Conservation (phyloP, 1,139 yeast genomes). For the Petasospora fabianii region DNA sequence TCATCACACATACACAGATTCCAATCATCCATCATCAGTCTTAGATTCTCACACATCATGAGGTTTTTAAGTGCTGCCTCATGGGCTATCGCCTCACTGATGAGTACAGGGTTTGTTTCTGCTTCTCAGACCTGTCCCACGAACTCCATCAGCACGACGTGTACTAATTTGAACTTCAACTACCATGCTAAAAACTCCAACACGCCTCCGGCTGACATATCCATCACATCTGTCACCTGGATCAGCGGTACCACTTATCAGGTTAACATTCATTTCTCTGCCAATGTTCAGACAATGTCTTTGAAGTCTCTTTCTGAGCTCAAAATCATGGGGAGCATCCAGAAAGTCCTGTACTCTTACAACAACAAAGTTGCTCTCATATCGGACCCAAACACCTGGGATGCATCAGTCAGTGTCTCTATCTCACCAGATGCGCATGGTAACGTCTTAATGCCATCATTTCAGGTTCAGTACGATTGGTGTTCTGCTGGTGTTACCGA, state of each 20-base stretch:
- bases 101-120: neutral
- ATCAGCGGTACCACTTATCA: conserved; percentile 17
- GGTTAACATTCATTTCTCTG: conserved; percentile 29
- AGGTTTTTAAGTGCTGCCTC: neutral
- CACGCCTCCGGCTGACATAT: conserved; percentile 22
- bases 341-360: conserved; percentile 15
- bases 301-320: conserved; percentile 15
- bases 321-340: conserved; percentile 17
- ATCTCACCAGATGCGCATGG: conserved; percentile 4
- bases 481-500: conserved; percentile 22
- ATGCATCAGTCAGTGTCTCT: conserved; percentile 5
- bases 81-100: neutral
- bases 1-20: neutral
- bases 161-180: conserved; percentile 27
- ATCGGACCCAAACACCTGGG: conserved; percentile 12
- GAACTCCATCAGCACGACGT: conserved; percentile 5
- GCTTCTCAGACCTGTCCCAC: conserved; percentile 3
- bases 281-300: conserved; percentile 18
- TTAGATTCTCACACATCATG: neutral
- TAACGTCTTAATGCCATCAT: conserved; percentile 9
- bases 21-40: neutral
- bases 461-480: conserved; percentile 19
- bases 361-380: conserved; percentile 12
- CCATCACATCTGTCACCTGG: conserved; percentile 21
- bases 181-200: conserved; percentile 23